phyloP scores from a whole-genome alignment of 768 basidiomycete species.

The Myochromella boudieri region DNA sequence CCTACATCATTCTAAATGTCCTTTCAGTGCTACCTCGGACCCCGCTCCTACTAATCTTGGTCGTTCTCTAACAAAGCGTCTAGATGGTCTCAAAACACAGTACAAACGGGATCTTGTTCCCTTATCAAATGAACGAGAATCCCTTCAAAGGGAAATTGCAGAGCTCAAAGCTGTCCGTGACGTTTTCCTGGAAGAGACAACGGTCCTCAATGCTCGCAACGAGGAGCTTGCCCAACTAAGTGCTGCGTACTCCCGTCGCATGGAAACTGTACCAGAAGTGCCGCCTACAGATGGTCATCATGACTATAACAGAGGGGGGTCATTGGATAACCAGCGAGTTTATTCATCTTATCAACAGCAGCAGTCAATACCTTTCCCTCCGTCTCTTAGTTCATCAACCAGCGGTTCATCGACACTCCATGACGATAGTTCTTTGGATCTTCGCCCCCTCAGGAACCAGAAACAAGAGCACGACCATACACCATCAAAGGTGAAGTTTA shows the following conservation, averaged over 20 bases:
- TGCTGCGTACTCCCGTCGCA: slow-evolving; percentile 75
- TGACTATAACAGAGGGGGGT: slow-evolving; percentile 20
- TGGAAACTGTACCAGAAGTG: slow-evolving; percentile 53
- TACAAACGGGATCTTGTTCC: slow-evolving; percentile 87
- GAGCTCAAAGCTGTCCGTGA: slow-evolving; percentile 88
- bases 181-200: slow-evolving; percentile 87
- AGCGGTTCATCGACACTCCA: slow-evolving; percentile 45
- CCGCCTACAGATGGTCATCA: slow-evolving; percentile 27
- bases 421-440: slow-evolving; percentile 45
- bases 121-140: slow-evolving; percentile 79
- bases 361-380: slow-evolving; percentile 27
- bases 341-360: slow-evolving; percentile 27
- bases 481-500: slow-evolving; percentile 57
- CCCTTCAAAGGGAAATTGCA: slow-evolving; percentile 73
- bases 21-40: slow-evolving; percentile 30
- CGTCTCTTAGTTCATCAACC: slow-evolving; percentile 43
- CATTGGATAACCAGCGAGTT: slow-evolving; percentile 27
- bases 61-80: slow-evolving; percentile 77
- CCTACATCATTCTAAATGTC: slow-evolving; percentile 9
- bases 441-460: slow-evolving; percentile 34
- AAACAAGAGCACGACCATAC: slow-evolving; percentile 49
- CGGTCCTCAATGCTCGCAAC: slow-evolving; percentile 86
- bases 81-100: slow-evolving; percentile 85
- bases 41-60: slow-evolving; percentile 47
- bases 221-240: slow-evolving; percentile 90